phyloP scores from a whole-genome alignment of 2,329 filamentous ascomycete species.

The Phyllosticta citribraziliensis region DNA sequence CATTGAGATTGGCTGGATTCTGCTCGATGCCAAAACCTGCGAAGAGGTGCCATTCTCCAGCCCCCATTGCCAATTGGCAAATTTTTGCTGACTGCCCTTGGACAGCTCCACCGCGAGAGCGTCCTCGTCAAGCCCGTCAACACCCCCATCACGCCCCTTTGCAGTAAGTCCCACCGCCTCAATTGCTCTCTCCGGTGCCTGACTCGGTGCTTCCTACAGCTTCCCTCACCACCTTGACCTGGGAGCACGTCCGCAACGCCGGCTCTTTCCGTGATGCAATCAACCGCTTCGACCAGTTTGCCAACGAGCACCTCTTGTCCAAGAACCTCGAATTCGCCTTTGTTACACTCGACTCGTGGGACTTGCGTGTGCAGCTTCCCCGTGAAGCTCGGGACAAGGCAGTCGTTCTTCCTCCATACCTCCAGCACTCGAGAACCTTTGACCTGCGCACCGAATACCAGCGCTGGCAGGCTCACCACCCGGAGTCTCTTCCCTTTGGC shows the following conservation, averaged over 20 bases:
- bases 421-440: constrained; percentile 96
- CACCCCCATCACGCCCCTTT: constrained; percentile 94
- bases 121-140: constrained; percentile 97
- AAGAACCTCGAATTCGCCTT: constrained; percentile 97
- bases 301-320: constrained; percentile 77
- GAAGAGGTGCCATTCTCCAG: constrained; percentile 59
- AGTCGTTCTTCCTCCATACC: constrained; percentile 88
- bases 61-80: constrained; percentile 13
- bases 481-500: constrained; percentile 92
- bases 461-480: constrained; percentile 96
- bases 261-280: constrained; percentile 96
- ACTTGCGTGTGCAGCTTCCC: constrained; percentile 92
- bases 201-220: constrained; percentile 45
- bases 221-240: constrained; percentile 93
- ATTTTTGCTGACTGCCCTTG: constrained; percentile 22
- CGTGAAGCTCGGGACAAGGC: constrained; percentile 97
- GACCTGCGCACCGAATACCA: constrained; percentile 96
- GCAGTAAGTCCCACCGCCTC: constrained; percentile 61
- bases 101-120: constrained; percentile 83
- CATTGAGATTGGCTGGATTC: constrained; percentile 97
- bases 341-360: constrained; percentile 96
- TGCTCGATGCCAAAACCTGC: constrained; percentile 81
- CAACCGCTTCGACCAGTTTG: constrained; percentile 88
- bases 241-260: constrained; percentile 97
- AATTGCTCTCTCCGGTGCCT: constrained; percentile 3